Base-by-base conservation (phyloP, 331 rosid genomes). In the Saraca asoca region DNA sequence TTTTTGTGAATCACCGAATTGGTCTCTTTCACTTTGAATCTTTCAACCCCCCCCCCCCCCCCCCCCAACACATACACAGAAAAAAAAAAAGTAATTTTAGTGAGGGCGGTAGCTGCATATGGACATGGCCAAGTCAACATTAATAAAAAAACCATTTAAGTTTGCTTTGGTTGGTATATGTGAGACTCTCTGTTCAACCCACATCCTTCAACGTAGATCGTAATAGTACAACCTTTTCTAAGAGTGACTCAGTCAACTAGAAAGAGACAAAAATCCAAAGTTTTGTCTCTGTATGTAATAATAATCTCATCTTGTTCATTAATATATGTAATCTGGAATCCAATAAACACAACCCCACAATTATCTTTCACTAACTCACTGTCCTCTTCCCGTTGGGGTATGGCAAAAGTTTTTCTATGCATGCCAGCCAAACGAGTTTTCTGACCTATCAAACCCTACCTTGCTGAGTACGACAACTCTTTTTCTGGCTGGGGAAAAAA, bases 161-260 rank as follows among this genome's bases (percentile, higher is more conserved):
- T 45, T 45, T 12, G 9, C 46, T 38, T 68, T 50, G 60, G 12
- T 43, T 58, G 15, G n/a, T 31, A 43, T 37, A 16, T n/a, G 12
- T 35, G 42, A 20, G 0, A 6, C 14, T 69, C 38, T 42, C 12
- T 31, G 45, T 69, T 69, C 66, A 46, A 45, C 66, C 51, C 59
- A 33, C 58, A 35, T 37, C 2, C 35, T 33, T 16, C 13, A 50
- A 34, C 20, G n/a, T 10, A 50, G 18, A 24, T 70, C 17, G 13
- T 37, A 19, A 5, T 17, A n/a, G n/a, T n/a, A n/a, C n/a, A n/a
- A n/a, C 16, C 31, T 44, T 41, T 52, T 16, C 0, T 54, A 18
- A 52, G 59, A 19, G 37, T 19, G 53, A 43, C 74, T n/a, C 58
- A 72, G 80, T 76, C 82, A 72, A 71, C 33, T 75, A 46, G 65